phyloP scores from a whole-genome alignment of 2,329 filamentous ascomycete genomes.

The Colletotrichum sp. region DNA sequence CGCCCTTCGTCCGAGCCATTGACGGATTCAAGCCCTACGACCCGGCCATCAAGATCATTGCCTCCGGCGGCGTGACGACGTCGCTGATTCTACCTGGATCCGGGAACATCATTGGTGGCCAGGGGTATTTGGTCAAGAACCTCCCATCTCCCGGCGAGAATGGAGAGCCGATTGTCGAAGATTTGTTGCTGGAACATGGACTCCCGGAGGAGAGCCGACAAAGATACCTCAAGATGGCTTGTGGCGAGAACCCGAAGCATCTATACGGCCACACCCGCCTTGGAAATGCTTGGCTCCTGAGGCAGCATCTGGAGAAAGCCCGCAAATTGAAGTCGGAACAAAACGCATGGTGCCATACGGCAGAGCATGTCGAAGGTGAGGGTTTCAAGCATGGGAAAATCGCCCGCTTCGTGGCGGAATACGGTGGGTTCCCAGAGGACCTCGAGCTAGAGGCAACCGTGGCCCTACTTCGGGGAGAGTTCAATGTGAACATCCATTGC shows the following conservation, averaged over 20 bases:
- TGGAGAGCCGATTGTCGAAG: conserved; percentile 43
- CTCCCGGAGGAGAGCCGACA: conserved; percentile 31
- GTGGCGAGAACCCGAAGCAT: conserved; percentile 46
- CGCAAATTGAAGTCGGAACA: conserved; percentile 38
- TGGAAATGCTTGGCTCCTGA: conserved; percentile 42
- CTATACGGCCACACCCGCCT: conserved; percentile 42
- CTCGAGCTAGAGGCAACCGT: conserved; percentile 44
- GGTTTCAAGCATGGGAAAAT: not conserved
- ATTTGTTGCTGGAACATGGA: conserved; percentile 44
- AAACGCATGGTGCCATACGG: conserved; percentile 28
- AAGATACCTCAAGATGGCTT: conserved; percentile 50
- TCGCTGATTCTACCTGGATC: conserved; percentile 48
- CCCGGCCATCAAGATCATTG: conserved; percentile 37
- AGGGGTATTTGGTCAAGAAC: conserved; percentile 47
- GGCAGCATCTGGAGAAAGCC: conserved; percentile 40
- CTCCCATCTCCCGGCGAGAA: conserved; percentile 33
- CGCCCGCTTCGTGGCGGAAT: not conserved
- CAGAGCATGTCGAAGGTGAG: not conserved
- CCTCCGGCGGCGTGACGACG: conserved; percentile 48
- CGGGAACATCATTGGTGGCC: conserved; percentile 48
- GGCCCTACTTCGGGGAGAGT: conserved; percentile 42
- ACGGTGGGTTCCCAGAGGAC: conserved; percentile 31
- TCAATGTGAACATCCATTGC: conserved; percentile 48
- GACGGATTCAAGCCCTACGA: conserved; percentile 44
- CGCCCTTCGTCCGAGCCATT: conserved; percentile 36